phyloP scores from a whole-genome alignment of 2,329 filamentous ascomycete genomes.

The Aureobasidium vineae region DNA sequence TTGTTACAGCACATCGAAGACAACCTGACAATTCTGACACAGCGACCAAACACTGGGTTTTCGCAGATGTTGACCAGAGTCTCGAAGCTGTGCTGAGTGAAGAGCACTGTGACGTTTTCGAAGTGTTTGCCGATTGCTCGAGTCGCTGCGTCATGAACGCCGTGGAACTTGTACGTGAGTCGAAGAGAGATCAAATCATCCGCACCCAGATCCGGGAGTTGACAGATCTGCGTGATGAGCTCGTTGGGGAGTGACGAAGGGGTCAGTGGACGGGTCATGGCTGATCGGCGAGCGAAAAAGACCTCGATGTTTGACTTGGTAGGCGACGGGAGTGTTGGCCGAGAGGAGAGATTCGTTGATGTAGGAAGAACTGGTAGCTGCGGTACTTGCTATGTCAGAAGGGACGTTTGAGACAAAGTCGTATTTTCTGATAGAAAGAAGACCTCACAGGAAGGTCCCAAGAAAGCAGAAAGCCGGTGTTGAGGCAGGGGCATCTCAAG shows the following conservation, averaged over 20 bases:
- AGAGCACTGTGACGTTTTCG: not conserved
- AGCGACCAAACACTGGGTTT: conserved; percentile 1
- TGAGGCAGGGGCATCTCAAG: too few species aligned
- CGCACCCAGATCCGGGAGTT: not conserved
- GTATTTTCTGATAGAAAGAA: not conserved
- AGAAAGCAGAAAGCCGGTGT: too few species aligned
- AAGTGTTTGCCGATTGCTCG: not conserved
- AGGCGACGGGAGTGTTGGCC: not conserved
- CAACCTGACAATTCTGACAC: not conserved
- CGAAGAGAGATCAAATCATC: not conserved
- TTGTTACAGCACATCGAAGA: not conserved
- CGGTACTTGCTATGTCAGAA: not conserved
- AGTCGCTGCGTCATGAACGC: not conserved
- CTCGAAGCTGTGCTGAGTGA: not conserved
- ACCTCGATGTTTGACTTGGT: too few species aligned
- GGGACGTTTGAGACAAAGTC: not conserved
- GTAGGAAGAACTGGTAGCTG: not conserved
- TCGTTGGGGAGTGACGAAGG: not conserved
- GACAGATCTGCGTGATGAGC: not conserved
- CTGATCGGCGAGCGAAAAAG: too few species aligned
- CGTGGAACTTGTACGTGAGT: not conserved
- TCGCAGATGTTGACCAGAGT: not conserved
- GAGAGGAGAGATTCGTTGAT: not conserved
- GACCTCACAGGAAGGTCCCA: too few species aligned
- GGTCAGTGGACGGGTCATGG: not conserved